Evolutionary conservation across 768 basidiomycete species (phyloP).

Genomic region (Sporobolomyces pararoseus): DNA sequence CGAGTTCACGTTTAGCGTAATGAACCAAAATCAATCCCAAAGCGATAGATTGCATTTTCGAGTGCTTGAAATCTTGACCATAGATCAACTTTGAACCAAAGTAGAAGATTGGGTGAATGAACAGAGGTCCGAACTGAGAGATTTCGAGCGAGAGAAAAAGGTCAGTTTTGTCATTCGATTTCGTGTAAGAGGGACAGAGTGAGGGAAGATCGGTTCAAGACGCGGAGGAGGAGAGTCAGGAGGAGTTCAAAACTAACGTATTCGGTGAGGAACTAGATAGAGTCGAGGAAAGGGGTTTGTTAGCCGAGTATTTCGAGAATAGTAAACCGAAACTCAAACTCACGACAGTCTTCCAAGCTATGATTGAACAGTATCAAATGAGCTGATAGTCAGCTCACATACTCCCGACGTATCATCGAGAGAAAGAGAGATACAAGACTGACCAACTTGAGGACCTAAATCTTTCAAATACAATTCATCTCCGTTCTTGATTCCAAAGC

Average conservation of each 20-base stretch:
- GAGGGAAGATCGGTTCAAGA: not conserved
- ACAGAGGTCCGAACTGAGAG: slow-evolving; percentile 77
- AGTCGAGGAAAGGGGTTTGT: not conserved
- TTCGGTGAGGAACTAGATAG: slow-evolving; percentile 68
- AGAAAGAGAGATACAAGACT: not conserved
- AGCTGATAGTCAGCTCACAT: not conserved
- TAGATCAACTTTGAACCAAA: slow-evolving; percentile 65
- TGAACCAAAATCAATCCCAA: slow-evolving; percentile 76
- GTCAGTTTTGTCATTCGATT: not conserved
- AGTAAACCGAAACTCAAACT: not conserved
- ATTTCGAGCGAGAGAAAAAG: not conserved
- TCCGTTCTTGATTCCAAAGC: slow-evolving; percentile 60
- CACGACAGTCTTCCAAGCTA: slow-evolving; percentile 67
- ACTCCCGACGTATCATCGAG: not conserved
- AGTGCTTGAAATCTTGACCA: slow-evolving; percentile 66
- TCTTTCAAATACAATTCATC: slow-evolving; percentile 78
- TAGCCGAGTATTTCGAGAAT: not conserved
- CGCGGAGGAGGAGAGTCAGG: not conserved
- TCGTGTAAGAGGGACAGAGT: not conserved
- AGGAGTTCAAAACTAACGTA: slow-evolving; percentile 63
- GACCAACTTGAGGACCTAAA: slow-evolving; percentile 75
- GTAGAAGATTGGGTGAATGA: slow-evolving; percentile 84
- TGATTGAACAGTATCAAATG: not conserved
- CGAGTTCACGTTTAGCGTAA: slow-evolving; percentile 85
- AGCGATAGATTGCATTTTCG: slow-evolving; percentile 71